Percentiles rank a stretch among this genome's conserved stretches.
These are phyloP conservation scores for Tetrahymena thermophila DNA, from an alignment of 73 alveolate species.

Conservation along the genomic window DNA sequence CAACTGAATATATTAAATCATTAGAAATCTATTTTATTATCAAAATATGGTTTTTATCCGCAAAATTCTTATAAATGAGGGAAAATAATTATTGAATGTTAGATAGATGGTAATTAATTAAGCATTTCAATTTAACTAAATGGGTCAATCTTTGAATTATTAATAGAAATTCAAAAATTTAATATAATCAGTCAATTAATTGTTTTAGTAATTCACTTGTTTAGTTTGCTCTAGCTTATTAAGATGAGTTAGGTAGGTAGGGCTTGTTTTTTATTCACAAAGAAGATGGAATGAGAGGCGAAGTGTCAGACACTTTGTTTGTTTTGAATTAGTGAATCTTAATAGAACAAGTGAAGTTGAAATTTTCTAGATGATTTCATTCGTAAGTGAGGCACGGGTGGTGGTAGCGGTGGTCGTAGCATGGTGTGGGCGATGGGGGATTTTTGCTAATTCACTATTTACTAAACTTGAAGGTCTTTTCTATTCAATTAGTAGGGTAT, in stretches of 20 bases:
- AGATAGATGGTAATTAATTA: too few relatives aligned
- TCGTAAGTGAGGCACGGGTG: background rate
- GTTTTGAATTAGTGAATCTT: background rate
- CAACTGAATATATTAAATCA: background rate
- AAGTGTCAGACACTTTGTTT: background rate
- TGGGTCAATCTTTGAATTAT: background rate
- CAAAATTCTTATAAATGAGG: too few relatives aligned
- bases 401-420: background rate
- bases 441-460: background rate
- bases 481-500: background rate
- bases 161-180: background rate
- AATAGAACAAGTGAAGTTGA: background rate
- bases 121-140: too few relatives aligned
- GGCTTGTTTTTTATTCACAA: background rate
- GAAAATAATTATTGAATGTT: too few relatives aligned
- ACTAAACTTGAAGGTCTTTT: background rate
- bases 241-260: background rate
- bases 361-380: background rate
- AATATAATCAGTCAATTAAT: background rate
- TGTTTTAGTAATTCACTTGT: background rate
- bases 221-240: background rate
- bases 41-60: too few relatives aligned
- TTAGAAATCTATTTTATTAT: too few relatives aligned
- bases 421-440: background rate
- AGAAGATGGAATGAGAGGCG: background rate